A percentile compares a stretch with the other conserved stretches of the same genome.
These are phyloP conservation scores for Colletotrichum sp. DNA, from an alignment of 2,329 filamentous ascomycete genomes.

Conservation along the genomic window DNA sequence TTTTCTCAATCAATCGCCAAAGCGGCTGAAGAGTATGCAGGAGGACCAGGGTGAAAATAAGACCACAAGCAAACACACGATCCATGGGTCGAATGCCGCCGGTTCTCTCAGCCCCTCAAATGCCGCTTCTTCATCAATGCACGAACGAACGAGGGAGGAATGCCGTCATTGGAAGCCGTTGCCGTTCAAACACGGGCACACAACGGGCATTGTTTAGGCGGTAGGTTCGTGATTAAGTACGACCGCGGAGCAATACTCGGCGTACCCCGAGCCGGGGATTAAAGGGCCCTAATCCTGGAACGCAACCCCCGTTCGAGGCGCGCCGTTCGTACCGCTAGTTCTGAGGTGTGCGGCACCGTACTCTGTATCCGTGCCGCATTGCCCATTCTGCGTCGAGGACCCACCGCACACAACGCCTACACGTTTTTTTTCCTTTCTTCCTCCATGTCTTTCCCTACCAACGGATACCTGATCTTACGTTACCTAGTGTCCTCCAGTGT, in stretches of 20 bases:
- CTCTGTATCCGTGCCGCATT: not conserved
- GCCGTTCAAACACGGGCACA: not conserved
- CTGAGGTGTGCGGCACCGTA: not conserved
- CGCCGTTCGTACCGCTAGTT: not conserved
- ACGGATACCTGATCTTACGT: not conserved
- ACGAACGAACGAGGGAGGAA: not conserved
- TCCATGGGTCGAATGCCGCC: not conserved
- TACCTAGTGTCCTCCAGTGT: not conserved
- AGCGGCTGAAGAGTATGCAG: not conserved
- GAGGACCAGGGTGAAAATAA: not conserved
- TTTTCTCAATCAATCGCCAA: not conserved
- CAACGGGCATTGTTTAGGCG: not conserved
- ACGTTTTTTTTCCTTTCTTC: not conserved
- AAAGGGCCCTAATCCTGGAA: conserved; percentile 4
- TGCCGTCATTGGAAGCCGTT: not conserved
- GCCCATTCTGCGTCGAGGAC: not conserved
- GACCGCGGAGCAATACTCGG: not conserved
- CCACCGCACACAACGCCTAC: not conserved
- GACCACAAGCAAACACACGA: not conserved
- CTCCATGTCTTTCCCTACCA: not conserved
- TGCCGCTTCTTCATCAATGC: not conserved
- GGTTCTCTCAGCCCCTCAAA: not conserved
- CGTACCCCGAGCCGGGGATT: not conserved
- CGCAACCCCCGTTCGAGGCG: not conserved
- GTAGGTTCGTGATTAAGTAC: not conserved